Evolutionary conservation across 257 asterid species (phyloP), one percentile per base, ranked within the genome.

Genomic region (Solanum pimpinellifolium): DNA sequence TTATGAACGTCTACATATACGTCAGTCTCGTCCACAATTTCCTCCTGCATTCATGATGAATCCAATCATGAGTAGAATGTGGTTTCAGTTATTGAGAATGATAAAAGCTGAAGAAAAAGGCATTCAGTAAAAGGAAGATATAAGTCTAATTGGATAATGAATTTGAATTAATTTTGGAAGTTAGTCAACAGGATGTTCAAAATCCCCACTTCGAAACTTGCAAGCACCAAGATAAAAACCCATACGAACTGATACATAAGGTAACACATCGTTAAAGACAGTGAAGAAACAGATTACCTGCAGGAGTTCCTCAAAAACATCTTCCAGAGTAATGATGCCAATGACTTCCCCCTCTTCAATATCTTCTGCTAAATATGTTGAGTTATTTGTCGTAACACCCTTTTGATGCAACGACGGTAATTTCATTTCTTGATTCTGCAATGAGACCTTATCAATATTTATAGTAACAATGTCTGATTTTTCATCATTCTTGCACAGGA

Each of bases 11-110:
- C 99, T 20, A 97, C 35, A 84, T 94, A 97, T 83, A 91, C 98
- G 49, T 97, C 99, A 5, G 99, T 97, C 95, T 97, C 99, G 44
- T 97, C 99, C 15, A 97, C 99, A 84, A 97, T 97, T 92, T 97
- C 99, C 90, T 96, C 98, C 99, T 97, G 96, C 90, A 80, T 83
- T 89, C 85, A 78, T 35, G 39, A 60, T 80, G 37, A 74, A 44
- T 65, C 84, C 41, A 83, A 88, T 85, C 46, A 49, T 49, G 33
- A 49, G 44, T 81, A 49, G 44, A 11, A 81, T 49, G 69, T 81
- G 4, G 29, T 20, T 81, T 29, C 27, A 81, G 68, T 15, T 49
- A 81, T 47, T 49, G 85, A 81, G 18, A 81, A 47, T 46, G 84
- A 46, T 46, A 78, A 78, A 46, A 81, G 46, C 39, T 49, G 46